Conservation (phyloP, 2,329 filamentous ascomycete genomes). For the Macrophomina pseudophaseolina region DNA sequence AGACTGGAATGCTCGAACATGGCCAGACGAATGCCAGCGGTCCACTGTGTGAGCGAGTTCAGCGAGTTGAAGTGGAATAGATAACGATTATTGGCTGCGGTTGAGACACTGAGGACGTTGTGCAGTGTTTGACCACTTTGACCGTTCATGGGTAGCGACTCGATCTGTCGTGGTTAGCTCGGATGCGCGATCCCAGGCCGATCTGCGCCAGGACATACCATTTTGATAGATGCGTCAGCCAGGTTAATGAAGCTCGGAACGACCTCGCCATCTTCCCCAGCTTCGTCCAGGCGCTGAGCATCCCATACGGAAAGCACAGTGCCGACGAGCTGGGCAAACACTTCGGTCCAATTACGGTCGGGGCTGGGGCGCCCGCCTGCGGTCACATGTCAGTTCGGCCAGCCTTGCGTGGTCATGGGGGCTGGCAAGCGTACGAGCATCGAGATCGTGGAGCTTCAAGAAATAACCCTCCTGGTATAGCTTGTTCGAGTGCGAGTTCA, state of each 20-base stretch:
- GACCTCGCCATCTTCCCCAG: conserved; percentile 82
- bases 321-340: conserved; percentile 94
- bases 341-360: conserved; percentile 93
- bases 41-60: conserved; percentile 94
- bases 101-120: conserved; percentile 95
- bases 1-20: conserved; percentile 94
- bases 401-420: background rate
- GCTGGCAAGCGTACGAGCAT: conserved; percentile 70
- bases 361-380: conserved; percentile 83
- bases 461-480: conserved; percentile 98
- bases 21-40: conserved; percentile 86
- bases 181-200: background rate
- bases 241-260: conserved; percentile 94
- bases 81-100: conserved; percentile 93
- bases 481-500: conserved; percentile 96
- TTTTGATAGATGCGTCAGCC: conserved; percentile 96
- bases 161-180: conserved; percentile 37
- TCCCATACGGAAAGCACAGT: conserved; percentile 97
- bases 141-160: conserved; percentile 85
- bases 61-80: conserved; percentile 95
- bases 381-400: conserved; percentile 33
- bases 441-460: conserved; percentile 92
- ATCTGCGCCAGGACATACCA: conserved; percentile 63
- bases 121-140: conserved; percentile 79
- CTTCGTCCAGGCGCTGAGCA: conserved; percentile 85